Conservation (phyloP, 495 filamentous ascomycete genomes). For the Penicillium diatomitis region DNA sequence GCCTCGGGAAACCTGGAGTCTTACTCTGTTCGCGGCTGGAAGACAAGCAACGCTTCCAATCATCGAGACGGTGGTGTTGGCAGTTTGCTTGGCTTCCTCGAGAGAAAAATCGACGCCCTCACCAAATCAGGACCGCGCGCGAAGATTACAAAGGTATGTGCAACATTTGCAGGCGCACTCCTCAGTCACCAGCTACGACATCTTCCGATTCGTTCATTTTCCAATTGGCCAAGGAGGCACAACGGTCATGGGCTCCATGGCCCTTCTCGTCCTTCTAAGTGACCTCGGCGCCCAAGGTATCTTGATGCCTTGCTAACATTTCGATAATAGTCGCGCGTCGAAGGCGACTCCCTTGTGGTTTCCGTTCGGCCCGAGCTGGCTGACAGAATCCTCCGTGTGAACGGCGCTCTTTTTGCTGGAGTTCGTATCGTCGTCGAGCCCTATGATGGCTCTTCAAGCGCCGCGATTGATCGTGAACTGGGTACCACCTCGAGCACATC, state of each 20-base stretch:
- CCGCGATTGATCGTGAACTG: constrained; percentile 16
- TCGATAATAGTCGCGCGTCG: constrained; percentile 54
- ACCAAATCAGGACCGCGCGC: constrained; percentile 43
- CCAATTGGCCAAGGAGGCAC: constrained; percentile 44
- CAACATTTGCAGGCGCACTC: constrained; percentile 41
- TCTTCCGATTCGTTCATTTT: constrained; percentile 43
- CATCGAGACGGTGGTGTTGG: constrained; percentile 64
- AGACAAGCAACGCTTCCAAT: constrained; percentile 60
- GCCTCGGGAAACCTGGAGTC: constrained; percentile 16
- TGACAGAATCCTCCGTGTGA: constrained; percentile 50
- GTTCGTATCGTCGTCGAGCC: constrained; percentile 45
- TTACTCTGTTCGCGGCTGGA: constrained; percentile 61
- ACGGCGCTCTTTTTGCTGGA: constrained; percentile 57
- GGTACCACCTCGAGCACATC: constrained; percentile 14
- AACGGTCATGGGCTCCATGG: constrained; percentile 36
- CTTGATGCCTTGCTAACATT: constrained; percentile 60
- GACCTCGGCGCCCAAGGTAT: constrained; percentile 43
- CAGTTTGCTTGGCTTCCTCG: constrained; percentile 66
- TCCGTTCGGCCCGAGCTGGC: constrained; percentile 55
- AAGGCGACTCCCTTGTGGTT: constrained; percentile 61
- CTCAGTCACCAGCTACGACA: constrained; percentile 42
- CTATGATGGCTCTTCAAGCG: constrained; percentile 18
- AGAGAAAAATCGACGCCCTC: constrained; percentile 56
- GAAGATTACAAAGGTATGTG: constrained; percentile 79
- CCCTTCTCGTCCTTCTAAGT: constrained; percentile 30